These are phyloP conservation scores for Apium graveolens DNA, from an alignment of 129 eudicot genomes.

Conservation along the genomic window DNA sequence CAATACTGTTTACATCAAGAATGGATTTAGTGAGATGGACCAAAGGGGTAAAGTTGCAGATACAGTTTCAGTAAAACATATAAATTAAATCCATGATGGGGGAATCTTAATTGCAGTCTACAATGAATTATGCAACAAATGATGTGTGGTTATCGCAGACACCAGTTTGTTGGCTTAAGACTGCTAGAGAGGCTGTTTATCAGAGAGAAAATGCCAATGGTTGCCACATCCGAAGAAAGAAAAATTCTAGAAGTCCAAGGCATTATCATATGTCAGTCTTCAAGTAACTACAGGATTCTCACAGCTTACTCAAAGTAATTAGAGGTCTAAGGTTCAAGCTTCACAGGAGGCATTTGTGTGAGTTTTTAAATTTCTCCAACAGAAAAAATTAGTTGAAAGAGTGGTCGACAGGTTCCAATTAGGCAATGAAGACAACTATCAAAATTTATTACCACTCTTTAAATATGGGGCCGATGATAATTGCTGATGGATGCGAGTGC, in stretches of 20 bases:
- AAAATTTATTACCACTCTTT: background rate
- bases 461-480: background rate
- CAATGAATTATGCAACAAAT: background rate
- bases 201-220: background rate
- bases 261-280: background rate
- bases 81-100: background rate
- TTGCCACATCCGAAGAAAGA: background rate
- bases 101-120: background rate
- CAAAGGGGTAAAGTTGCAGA: background rate
- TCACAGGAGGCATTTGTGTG: background rate
- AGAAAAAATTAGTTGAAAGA: background rate
- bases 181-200: background rate
- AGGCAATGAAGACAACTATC: background rate
- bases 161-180: background rate
- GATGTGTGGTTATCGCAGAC: background rate
- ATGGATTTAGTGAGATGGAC: background rate
- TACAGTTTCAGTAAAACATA: background rate
- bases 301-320: background rate
- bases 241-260: background rate
- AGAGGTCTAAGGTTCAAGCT: background rate
- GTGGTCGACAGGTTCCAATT: background rate
- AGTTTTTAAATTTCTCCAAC: background rate
- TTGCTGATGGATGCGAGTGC: background rate
- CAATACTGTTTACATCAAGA: background rate
- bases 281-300: background rate